Conservation (phyloP, 352 stramenopile genomes). For the Bremia lactucae region DNA sequence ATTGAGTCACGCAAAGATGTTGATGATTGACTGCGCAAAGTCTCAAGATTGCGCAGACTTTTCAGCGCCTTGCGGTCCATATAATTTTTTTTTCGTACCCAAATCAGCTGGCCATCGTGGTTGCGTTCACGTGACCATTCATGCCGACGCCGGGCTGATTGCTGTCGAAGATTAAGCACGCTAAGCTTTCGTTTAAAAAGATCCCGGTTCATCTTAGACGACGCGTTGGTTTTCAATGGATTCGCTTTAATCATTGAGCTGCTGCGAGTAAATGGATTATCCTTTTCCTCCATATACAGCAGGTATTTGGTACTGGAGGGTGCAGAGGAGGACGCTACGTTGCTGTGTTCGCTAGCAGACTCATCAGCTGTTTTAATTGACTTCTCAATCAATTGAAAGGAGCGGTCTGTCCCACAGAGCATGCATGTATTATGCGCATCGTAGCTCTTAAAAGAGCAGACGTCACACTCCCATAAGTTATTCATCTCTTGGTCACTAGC, state of each 20-base stretch:
- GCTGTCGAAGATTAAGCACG: conserved; percentile 63
- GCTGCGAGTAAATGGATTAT: conserved; percentile 33
- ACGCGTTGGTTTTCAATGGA: conserved; percentile 13
- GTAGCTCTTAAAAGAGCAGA: conserved; percentile 90
- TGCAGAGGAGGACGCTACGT: conserved; percentile 21
- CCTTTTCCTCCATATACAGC: conserved; percentile 53
- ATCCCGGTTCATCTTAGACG: conserved; percentile 41
- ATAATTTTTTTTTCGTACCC: conserved; percentile 69
- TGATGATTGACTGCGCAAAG: conserved; percentile 41
- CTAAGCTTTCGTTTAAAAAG: conserved; percentile 75
- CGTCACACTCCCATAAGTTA: conserved; percentile 83
- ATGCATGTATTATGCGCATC: conserved; percentile 80
- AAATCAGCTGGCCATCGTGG: conserved; percentile 68
- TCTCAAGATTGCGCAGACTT: conserved; percentile 34
- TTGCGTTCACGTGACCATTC: conserved; percentile 77
- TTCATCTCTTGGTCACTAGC: conserved; percentile 82
- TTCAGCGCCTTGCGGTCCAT: conserved; percentile 66
- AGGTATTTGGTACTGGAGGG: conserved; percentile 50
- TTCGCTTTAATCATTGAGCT: conserved; percentile 13
- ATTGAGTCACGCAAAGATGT: conserved; percentile 60
- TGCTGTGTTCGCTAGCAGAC: conserved; percentile 20
- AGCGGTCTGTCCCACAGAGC: conserved; percentile 79
- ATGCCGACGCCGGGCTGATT: conserved; percentile 72
- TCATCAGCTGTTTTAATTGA: conserved; percentile 21
- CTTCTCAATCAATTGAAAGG: conserved; percentile 65